Evolutionary conservation across 331 rosid genomes (phyloP).

Genomic region (Dryas integrifolia): DNA sequence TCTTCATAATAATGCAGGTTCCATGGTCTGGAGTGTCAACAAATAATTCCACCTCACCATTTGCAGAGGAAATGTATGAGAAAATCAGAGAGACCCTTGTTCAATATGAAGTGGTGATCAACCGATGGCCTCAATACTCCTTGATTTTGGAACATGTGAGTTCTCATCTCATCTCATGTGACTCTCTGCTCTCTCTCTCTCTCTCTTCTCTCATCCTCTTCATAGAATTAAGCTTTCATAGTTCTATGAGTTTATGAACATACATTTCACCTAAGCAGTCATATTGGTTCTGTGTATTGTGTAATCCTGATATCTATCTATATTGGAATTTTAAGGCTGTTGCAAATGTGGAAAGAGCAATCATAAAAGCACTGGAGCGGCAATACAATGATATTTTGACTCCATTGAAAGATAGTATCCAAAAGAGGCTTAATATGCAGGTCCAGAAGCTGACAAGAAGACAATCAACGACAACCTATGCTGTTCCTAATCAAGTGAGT

Average conservation of each 20-base stretch:
- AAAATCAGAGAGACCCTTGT: constrained; percentile 65
- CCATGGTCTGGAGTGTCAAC: constrained; percentile 96
- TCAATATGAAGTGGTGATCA: constrained; percentile 79
- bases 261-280: neutral
- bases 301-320: neutral
- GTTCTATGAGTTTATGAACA: too few relatives aligned
- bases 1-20: constrained; percentile 51
- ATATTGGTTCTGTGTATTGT: constrained; percentile 1
- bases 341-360: constrained; percentile 85
- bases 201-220: too few relatives aligned
- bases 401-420: constrained; percentile 91
- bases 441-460: constrained; percentile 98
- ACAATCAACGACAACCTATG: constrained; percentile 62
- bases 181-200: neutral
- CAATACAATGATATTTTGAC: constrained; percentile 85
- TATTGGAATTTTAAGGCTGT: constrained; percentile 49
- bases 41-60: constrained; percentile 82
- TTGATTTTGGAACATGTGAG: constrained; percentile 81
- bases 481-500: constrained; percentile 80
- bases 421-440: constrained; percentile 86
- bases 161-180: constrained; percentile 8
- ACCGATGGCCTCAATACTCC: constrained; percentile 98
- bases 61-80: constrained; percentile 91
- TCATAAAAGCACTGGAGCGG: constrained; percentile 82
- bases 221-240: too few relatives aligned